A percentile compares a stretch with the other conserved stretches of the same genome.
Evolutionary conservation across 306 rosid species (phyloP).

Genomic region (Cyclanthera cordifolia): DNA sequence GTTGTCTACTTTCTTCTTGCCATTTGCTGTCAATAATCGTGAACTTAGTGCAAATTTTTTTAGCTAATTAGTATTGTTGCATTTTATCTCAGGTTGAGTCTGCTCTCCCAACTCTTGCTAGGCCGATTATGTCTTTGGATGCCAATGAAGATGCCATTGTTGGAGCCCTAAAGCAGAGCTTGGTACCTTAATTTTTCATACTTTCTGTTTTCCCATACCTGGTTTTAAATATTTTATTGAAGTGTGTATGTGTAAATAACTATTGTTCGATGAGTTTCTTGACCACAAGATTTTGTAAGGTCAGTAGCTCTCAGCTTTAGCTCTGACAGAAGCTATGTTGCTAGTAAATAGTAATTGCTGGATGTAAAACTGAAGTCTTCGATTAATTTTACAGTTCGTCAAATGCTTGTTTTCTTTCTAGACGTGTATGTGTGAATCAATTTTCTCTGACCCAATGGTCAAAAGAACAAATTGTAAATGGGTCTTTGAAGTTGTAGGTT

Average conservation of each 20-base stretch:
- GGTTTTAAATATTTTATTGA: not conserved
- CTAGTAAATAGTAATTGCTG: not conserved
- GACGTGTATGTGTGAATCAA: not conserved
- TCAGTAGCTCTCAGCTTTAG: not conserved
- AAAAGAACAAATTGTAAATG: not conserved
- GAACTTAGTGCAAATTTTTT: slow-evolving; percentile 12
- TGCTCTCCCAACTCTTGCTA: slow-evolving; percentile 84
- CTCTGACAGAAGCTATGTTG: not conserved
- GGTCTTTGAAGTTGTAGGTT: not conserved
- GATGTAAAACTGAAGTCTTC: not conserved
- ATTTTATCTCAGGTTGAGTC: slow-evolving; percentile 68
- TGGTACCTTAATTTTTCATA: slow-evolving; percentile 38
- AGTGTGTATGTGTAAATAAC: not conserved
- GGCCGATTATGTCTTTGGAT: slow-evolving; percentile 97
- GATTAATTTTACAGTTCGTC: not conserved
- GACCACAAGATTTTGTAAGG: not conserved
- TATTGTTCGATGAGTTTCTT: not conserved
- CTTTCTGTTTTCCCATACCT: slow-evolving; percentile 1
- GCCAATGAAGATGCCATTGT: slow-evolving; percentile 94
- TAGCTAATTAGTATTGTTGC: not conserved
- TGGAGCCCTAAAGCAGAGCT: slow-evolving; percentile 88
- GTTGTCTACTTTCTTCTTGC: not conserved
- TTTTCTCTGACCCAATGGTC: not conserved
- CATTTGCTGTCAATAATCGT: slow-evolving; percentile 11
- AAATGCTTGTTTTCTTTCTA: not conserved